Percentiles rank a stretch among this genome's conserved stretches.
Conservation (phyloP, 441 rosid genomes). For the Hura crepitans region DNA sequence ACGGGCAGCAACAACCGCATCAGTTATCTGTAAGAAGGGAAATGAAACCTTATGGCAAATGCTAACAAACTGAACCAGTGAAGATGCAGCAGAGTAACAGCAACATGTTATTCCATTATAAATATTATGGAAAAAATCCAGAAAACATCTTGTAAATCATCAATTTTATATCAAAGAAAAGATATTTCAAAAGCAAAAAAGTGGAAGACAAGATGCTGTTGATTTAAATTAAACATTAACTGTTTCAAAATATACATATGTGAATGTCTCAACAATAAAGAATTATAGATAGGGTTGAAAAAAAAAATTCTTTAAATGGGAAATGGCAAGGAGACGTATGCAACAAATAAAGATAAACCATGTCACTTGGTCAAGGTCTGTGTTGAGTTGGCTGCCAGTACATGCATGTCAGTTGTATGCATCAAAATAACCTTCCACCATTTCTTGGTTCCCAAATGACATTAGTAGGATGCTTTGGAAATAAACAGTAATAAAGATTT, state of each 20-base stretch:
- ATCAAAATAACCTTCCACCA: background rate
- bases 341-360: background rate
- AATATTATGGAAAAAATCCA: background rate
- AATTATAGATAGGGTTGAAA: background rate
- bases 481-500: background rate
- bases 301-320: background rate
- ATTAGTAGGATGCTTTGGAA: background rate
- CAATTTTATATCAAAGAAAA: background rate
- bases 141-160: background rate
- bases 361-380: background rate
- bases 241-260: background rate
- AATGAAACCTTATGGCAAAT: conserved; percentile 17
- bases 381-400: background rate
- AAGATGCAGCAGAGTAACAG: background rate
- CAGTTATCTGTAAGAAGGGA: conserved; percentile 59
- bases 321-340: background rate
- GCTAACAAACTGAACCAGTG: background rate
- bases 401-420: background rate
- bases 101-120: background rate
- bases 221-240: no score
- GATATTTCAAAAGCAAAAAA: background rate
- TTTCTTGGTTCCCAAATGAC: background rate
- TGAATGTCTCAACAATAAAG: background rate
- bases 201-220: no score
- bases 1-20: conserved; percentile 96